These are phyloP conservation scores for Aspergillus coremiiformis DNA, from an alignment of 495 filamentous ascomycete species.

Conservation along the genomic window DNA sequence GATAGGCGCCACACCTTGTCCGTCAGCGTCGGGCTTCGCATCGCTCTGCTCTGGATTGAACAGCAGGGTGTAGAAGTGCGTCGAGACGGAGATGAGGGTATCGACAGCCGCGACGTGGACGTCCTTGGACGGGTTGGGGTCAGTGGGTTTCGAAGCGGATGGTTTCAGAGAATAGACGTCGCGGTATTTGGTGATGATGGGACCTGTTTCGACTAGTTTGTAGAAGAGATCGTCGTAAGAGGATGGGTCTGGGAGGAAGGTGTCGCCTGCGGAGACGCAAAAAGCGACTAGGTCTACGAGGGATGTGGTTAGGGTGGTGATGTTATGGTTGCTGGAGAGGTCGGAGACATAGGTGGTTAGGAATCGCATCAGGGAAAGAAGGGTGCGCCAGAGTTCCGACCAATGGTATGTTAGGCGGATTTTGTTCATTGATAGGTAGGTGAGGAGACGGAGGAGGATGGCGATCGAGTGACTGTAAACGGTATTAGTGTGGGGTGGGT, in stretches of 20 bases:
- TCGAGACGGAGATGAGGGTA: constrained; percentile 73
- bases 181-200: constrained; percentile 75
- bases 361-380: constrained; percentile 86
- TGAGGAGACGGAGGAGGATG: constrained; percentile 70
- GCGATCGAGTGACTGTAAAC: constrained; percentile 48
- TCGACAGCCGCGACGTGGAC: constrained; percentile 55
- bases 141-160: constrained; percentile 9
- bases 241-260: constrained; percentile 82
- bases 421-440: constrained; percentile 72
- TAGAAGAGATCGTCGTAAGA: constrained; percentile 97
- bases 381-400: constrained; percentile 87
- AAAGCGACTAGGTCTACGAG: constrained; percentile 82
- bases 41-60: constrained; percentile 48
- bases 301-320: constrained; percentile 41
- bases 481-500: constrained; percentile 1
- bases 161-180: constrained; percentile 51
- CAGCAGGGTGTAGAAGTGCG: constrained; percentile 79
- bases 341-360: constrained; percentile 76
- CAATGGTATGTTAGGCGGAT: constrained; percentile 83
- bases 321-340: constrained; percentile 55
- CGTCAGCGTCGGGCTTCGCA: constrained; percentile 24
- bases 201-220: constrained; percentile 89
- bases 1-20: constrained; percentile 15
- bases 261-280: constrained; percentile 78
- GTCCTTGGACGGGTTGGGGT: constrained; percentile 14